These are phyloP conservation scores for Cystobasidium slooffiae DNA, from an alignment of 1,284 basidiomycete genomes.

Conservation along the genomic window DNA sequence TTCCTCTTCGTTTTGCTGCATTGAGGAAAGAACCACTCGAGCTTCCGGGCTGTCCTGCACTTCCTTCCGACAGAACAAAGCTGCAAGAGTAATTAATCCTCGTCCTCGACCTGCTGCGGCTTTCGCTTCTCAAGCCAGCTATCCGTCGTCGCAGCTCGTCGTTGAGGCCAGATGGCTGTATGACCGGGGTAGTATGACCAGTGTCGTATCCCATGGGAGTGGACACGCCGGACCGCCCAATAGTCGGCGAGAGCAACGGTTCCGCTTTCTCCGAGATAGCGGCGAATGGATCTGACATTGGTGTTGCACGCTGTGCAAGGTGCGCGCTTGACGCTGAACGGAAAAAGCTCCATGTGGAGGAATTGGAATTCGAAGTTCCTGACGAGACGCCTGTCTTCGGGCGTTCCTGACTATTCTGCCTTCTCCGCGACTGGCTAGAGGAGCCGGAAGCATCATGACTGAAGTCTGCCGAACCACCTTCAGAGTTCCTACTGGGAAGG, in stretches of 20 bases:
- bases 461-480: conserved; percentile 6
- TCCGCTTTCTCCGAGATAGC: conserved; percentile 10
- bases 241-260: conserved; percentile 30
- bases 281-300: conserved; percentile 25
- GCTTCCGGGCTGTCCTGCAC: neutral
- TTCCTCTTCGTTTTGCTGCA: conserved; percentile 9
- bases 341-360: conserved; percentile 43
- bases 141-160: conserved; percentile 17
- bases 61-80: conserved; percentile 29
- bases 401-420: conserved; percentile 21
- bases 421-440: conserved; percentile 7
- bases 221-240: conserved; percentile 15
- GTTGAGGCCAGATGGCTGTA: conserved; percentile 1
- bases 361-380: conserved; percentile 20
- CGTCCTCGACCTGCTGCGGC: neutral
- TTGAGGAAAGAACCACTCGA: conserved; percentile 10
- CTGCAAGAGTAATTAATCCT: conserved; percentile 1
- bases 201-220: conserved; percentile 16
- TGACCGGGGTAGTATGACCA: conserved; percentile 12
- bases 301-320: conserved; percentile 6
- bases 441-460: neutral
- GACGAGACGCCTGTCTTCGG: conserved; percentile 21
- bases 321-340: conserved; percentile 29
- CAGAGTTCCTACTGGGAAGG: conserved; percentile 17
- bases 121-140: conserved; percentile 4